These are phyloP conservation scores for Fusarium compactum DNA, from an alignment of 2,329 filamentous ascomycete species.

Conservation along the genomic window DNA sequence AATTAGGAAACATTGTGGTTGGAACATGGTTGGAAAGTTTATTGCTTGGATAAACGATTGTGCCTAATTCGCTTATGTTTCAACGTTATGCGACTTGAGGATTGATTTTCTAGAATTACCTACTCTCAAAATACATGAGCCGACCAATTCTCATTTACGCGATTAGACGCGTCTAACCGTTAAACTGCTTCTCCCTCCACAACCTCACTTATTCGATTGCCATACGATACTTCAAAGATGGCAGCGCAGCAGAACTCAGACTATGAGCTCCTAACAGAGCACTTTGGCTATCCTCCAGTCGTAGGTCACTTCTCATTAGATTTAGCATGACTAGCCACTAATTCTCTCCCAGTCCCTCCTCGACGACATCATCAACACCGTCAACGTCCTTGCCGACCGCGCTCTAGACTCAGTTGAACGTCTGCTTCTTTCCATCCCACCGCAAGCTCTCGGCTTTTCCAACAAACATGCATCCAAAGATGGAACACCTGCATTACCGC, in stretches of 20 bases:
- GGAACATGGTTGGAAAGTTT: not conserved
- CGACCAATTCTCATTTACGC: conserved; percentile 17
- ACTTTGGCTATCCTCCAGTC: conserved; percentile 93
- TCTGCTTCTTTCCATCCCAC: conserved; percentile 79
- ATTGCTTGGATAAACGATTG: not conserved
- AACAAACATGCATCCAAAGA: conserved; percentile 57
- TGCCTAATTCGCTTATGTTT: not conserved
- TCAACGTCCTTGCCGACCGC: conserved; percentile 93
- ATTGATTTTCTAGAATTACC: not conserved
- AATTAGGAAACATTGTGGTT: not conserved
- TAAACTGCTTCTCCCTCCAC: conserved; percentile 1
- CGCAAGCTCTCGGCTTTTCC: conserved; percentile 84
- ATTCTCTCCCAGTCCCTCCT: conserved; percentile 76
- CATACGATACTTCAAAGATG: conserved; percentile 44
- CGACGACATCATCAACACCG: conserved; percentile 97
- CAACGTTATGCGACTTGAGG: not conserved
- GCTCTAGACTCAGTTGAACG: conserved; percentile 89
- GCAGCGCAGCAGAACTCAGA: conserved; percentile 58
- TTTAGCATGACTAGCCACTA: not conserved
- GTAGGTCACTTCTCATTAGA: conserved; percentile 64
- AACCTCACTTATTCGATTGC: not conserved
- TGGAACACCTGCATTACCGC: conserved; percentile 51
- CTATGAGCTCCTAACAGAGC: conserved; percentile 86
- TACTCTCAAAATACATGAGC: conserved; percentile 7
- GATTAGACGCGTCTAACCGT: conserved; percentile 35